Percentiles rank a stretch among this genome's conserved stretches.
Evolutionary conservation across 73 alveolate genomes (phyloP).

Genomic region (Paramecium tetraurelia): DNA sequence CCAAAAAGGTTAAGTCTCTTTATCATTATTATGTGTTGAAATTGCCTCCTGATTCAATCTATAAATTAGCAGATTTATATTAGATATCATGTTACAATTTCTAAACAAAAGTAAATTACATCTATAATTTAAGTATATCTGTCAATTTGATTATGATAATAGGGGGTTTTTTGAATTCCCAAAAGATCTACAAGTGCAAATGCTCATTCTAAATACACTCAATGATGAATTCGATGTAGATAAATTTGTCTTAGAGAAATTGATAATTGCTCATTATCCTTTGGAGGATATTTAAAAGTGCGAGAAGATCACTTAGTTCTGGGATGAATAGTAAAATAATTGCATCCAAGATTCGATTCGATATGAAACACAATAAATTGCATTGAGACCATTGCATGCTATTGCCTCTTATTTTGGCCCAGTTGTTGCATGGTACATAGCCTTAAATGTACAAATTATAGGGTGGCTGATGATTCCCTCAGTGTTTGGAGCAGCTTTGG

Average conservation of each 20-base stretch:
- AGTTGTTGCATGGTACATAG: conserved; percentile 22
- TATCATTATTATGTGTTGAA: conserved; percentile 11
- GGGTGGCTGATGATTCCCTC: conserved; percentile 37
- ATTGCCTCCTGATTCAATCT: conserved; percentile 25
- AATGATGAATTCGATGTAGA: conserved; percentile 43
- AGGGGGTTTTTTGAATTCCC: background rate
- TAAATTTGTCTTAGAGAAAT: background rate
- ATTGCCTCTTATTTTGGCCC: conserved; percentile 37
- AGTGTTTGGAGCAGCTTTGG: conserved; percentile 10
- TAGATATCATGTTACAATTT: conserved; percentile 12
- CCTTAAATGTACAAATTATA: conserved; percentile 18
- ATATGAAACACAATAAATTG: conserved; percentile 25
- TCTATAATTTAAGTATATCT: background rate
- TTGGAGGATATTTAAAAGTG: background rate
- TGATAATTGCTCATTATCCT: background rate
- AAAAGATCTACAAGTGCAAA: background rate
- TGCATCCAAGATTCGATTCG: conserved; percentile 15
- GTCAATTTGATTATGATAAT: background rate
- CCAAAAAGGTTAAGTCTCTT: background rate
- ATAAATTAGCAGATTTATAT: background rate
- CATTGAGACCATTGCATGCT: conserved; percentile 29
- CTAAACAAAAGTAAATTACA: background rate
- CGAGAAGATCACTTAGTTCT: background rate
- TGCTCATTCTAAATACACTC: background rate
- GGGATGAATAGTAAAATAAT: conserved; percentile 40